A percentile compares a stretch with the other conserved stretches of the same genome.
Conservation (phyloP, 73 alveolate species). For the Stentor roeselii region DNA sequence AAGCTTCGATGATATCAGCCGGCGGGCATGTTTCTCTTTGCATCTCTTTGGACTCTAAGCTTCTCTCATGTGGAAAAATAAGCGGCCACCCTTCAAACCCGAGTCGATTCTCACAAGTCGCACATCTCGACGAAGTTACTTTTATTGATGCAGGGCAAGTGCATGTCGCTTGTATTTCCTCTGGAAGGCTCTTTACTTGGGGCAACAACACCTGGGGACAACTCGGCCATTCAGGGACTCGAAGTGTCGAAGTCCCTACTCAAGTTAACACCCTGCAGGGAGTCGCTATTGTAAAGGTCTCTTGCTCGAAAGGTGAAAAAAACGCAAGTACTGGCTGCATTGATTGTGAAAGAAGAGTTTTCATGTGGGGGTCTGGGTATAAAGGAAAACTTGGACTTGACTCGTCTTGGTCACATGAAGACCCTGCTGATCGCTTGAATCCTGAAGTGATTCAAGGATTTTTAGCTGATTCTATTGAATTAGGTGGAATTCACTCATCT, state of each 20-base stretch:
- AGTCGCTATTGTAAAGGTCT: slow-evolving; percentile 33
- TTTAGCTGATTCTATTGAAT: slow-evolving; percentile 32
- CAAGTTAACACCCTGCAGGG: slow-evolving; percentile 30
- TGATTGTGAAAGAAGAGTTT: slow-evolving; percentile 45
- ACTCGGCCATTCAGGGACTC: slow-evolving; percentile 36
- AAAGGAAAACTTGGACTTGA: slow-evolving; percentile 68
- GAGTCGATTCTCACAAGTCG: not conserved
- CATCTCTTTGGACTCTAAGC: not conserved
- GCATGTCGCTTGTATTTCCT: slow-evolving; percentile 30
- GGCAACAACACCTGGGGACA: slow-evolving; percentile 44
- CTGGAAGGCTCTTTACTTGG: slow-evolving; percentile 59
- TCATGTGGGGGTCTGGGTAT: slow-evolving; percentile 73
- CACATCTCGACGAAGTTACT: not conserved
- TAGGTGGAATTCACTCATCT: slow-evolving; percentile 68
- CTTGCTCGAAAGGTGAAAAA: slow-evolving; percentile 75
- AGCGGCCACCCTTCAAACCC: not conserved
- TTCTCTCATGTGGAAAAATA: not conserved
- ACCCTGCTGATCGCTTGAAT: slow-evolving; percentile 33
- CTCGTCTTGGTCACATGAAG: slow-evolving; percentile 51
- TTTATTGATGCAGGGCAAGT: slow-evolving; percentile 13
- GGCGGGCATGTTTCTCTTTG: slow-evolving; percentile 6
- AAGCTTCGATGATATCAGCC: not conserved
- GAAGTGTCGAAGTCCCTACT: slow-evolving; percentile 4
- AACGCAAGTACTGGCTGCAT: slow-evolving; percentile 64
- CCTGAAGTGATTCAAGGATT: slow-evolving; percentile 28